Percentiles rank a stretch among this genome's conserved stretches.
Conservation (phyloP, 192 early-diverging fungal genomes). For the Coemansia sp. region DNA sequence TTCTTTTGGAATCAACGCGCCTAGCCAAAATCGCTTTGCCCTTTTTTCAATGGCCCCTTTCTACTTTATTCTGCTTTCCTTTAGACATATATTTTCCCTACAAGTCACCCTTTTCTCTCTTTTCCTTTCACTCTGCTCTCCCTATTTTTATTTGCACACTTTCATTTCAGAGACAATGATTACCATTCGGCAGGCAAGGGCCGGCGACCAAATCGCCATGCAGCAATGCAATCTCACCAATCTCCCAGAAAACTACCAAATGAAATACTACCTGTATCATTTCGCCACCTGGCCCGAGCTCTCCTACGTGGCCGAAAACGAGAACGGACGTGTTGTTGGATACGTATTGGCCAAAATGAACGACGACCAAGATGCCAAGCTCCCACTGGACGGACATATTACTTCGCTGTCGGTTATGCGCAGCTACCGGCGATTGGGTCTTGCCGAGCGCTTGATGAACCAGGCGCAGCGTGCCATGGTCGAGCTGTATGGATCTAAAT, state of each 20-base stretch:
- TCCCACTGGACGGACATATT: slow-evolving; percentile 87
- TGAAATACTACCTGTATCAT: slow-evolving; percentile 97
- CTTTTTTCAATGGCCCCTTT: background rate
- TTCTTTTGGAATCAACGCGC: too few species aligned
- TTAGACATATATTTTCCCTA: background rate
- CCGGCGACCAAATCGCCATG: slow-evolving; percentile 66
- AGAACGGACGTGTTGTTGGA: slow-evolving; percentile 88
- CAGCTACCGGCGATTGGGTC: slow-evolving; percentile 88
- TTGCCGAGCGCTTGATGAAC: slow-evolving; percentile 97
- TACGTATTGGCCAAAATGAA: slow-evolving; percentile 97
- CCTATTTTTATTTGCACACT: background rate
- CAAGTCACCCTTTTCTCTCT: too few species aligned
- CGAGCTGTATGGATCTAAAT: slow-evolving; percentile 81
- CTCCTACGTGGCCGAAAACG: slow-evolving; percentile 91
- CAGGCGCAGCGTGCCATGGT: slow-evolving; percentile 84
- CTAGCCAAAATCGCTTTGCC: too few species aligned
- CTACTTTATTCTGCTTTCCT: background rate
- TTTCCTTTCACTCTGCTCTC: too few species aligned
- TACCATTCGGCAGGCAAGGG: slow-evolving; percentile 43
- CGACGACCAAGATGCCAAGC: slow-evolving; percentile 71
- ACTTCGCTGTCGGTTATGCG: slow-evolving; percentile 96
- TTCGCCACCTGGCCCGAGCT: slow-evolving; percentile 85
- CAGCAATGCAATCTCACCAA: slow-evolving; percentile 97
- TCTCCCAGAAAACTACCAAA: slow-evolving; percentile 98
- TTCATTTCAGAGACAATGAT: slow-evolving; percentile 15